A percentile compares a stretch with the other conserved stretches of the same genome.
Evolutionary conservation across 2,329 filamentous ascomycete genomes (phyloP).

Genomic region (Cytospora piceicola): DNA sequence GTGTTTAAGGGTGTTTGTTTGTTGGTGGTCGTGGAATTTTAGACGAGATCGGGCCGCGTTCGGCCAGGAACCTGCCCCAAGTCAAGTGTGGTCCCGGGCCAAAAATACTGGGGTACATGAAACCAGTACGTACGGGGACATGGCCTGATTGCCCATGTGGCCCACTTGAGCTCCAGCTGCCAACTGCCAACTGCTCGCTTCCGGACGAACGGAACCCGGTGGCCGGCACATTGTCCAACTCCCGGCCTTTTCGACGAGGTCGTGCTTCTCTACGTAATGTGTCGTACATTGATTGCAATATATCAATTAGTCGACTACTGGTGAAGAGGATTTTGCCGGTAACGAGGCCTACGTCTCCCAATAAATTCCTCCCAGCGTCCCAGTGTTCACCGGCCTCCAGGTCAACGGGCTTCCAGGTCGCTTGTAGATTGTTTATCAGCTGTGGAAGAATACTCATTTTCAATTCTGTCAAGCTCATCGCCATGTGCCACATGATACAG

Average conservation of each 20-base stretch:
- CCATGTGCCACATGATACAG: constrained; percentile 8
- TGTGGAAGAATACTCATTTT: not conserved
- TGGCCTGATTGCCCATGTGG: not conserved
- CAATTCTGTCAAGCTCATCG: constrained; percentile 1
- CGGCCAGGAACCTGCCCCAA: constrained; percentile 26
- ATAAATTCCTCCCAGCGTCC: not conserved
- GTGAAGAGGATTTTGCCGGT: not conserved
- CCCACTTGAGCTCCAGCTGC: constrained; percentile 1
- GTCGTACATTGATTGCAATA: not conserved
- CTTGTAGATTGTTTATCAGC: not conserved
- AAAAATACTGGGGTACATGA: not conserved
- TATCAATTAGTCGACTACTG: not conserved
- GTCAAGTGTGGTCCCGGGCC: not conserved
- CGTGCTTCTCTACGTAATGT: not conserved
- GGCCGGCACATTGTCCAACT: not conserved
- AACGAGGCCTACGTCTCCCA: not conserved
- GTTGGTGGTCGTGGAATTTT: constrained; percentile 10
- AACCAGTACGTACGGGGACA: not conserved
- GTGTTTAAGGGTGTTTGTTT: not conserved
- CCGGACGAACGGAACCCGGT: not conserved
- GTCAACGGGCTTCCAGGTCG: not conserved
- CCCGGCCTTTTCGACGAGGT: not conserved
- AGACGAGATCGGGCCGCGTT: constrained; percentile 27
- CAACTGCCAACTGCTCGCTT: not conserved
- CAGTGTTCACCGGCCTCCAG: not conserved